Evolutionary conservation across 495 filamentous ascomycete species (phyloP).

Genomic region (Neurospora hispaniola): DNA sequence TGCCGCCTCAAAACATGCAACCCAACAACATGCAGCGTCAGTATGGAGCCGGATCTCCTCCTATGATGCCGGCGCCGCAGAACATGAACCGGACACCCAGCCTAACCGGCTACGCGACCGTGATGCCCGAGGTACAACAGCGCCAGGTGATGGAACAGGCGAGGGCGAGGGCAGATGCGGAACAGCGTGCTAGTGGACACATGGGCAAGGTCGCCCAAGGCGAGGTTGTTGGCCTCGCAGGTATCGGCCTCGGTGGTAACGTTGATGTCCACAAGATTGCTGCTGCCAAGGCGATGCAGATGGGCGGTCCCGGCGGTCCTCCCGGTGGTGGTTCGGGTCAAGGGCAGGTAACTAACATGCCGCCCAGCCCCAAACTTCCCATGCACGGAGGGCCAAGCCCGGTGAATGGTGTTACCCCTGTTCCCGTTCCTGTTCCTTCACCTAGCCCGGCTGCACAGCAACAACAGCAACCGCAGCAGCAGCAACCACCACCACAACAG

Average conservation of each 20-base stretch:
- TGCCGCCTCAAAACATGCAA: conserved; percentile 13
- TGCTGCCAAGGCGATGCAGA: conserved; percentile 25
- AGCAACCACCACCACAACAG: background rate
- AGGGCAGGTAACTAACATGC: conserved; percentile 7
- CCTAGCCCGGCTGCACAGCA: background rate
- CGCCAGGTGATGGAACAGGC: conserved; percentile 35
- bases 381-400: background rate
- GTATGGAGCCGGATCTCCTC: conserved; percentile 10
- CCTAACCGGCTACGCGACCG: conserved; percentile 25
- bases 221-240: conserved; percentile 23
- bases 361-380: conserved; percentile 12
- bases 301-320: conserved; percentile 2
- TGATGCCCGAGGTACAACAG: conserved; percentile 28
- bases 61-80: conserved; percentile 11
- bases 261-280: conserved; percentile 27
- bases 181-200: conserved; percentile 24
- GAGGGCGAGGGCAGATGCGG: conserved; percentile 32
- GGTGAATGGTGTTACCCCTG: conserved; percentile 5
- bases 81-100: conserved; percentile 18
- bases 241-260: conserved; percentile 27
- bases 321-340: background rate
- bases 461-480: background rate
- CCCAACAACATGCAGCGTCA: conserved; percentile 16
- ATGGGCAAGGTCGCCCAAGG: conserved; percentile 24
- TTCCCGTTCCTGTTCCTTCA: conserved; percentile 5